phyloP scores from a whole-genome alignment of 495 filamentous ascomycete genomes.

The Tetracladium setigerum region DNA sequence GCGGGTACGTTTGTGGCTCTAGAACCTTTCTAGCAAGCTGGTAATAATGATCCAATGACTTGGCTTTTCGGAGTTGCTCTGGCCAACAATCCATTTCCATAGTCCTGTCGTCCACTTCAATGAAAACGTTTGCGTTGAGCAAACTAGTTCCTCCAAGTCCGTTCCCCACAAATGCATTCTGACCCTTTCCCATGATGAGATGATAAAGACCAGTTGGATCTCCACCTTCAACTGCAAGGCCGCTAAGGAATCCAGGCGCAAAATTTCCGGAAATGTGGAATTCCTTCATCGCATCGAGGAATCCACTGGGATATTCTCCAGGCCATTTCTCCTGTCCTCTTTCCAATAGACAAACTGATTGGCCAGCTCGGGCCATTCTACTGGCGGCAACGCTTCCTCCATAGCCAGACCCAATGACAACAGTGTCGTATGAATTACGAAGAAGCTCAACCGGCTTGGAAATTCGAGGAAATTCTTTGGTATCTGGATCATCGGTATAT shows the following conservation, averaged over 20 bases:
- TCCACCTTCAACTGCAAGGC: constrained; percentile 34
- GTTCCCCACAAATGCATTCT: constrained; percentile 59
- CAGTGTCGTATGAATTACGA: constrained; percentile 50
- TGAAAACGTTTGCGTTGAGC: constrained; percentile 61
- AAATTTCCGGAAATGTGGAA: constrained; percentile 51
- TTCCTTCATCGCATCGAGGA: constrained; percentile 36
- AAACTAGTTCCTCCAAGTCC: constrained; percentile 59
- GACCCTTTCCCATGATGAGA: constrained; percentile 53
- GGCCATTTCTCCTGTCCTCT: constrained; percentile 57
- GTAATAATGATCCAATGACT: constrained; percentile 45
- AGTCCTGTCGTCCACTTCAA: constrained; percentile 48
- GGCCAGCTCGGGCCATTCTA: constrained; percentile 53
- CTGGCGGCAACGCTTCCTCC: constrained; percentile 60
- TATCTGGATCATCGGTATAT: constrained; percentile 34
- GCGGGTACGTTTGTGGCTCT: constrained; percentile 51
- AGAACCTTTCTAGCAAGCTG: constrained; percentile 46
- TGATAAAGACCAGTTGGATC: constrained; percentile 58
- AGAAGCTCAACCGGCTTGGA: constrained; percentile 50
- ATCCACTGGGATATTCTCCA: constrained; percentile 49
- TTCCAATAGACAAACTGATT: constrained; percentile 56
- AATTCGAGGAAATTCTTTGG: constrained; percentile 39
- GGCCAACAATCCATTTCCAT: constrained; percentile 53
- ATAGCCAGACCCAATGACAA: constrained; percentile 62
- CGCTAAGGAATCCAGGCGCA: constrained; percentile 30
- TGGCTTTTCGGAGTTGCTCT: constrained; percentile 41